Base-by-base conservation (phyloP, 2,329 filamentous ascomycete genomes). In the Talaromyces rugulosus region DNA sequence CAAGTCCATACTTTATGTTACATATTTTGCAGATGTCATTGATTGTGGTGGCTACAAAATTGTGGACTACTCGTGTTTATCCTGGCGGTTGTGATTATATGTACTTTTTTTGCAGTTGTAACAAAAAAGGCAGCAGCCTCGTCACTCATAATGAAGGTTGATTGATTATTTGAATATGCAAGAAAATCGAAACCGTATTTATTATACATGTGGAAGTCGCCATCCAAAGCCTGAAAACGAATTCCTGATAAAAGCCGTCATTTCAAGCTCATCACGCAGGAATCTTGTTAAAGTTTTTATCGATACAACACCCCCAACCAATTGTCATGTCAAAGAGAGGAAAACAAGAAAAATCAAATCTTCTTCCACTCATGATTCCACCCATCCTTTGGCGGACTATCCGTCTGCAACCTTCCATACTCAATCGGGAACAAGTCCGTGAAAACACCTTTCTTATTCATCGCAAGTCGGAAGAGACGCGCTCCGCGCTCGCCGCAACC, bases 321-420 rank as follows among this genome's bases (percentile, higher is more conserved):
- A 36, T 16, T 16, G 5, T 40, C 36, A 40, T 40, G 16, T 16
- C 16, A 40, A 16, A n/a, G 14, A 40, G 3, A 40, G 2, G 16
- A 7, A 59, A 28, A 42, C 1, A 12, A 12, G 58, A 11, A 23
- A 3, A n/a, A n/a, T 59, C 30, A 62, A 53, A 47, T 28, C 77
- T 88, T 85, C 81, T 87, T 96, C 95, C 95, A 99, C 12, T 81
- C 89, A 78, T 96, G 88, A 79, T 98, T 95, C 92, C 94, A 99
- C n/a, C 91, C 86, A 67, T 89, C 86, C 71, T 83, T 83, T 0
- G 83, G 81, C 6, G 94, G 94, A 56, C 86, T 91, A 73, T 98
- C 94, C 34, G 90, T 94, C 83, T 96, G 78, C 68, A 80, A 68
- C 55, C 78, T 73, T 18, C 73, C 90, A 81, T 96, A 97, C 82